Evolutionary conservation across 2,329 filamentous ascomycete genomes (phyloP).

Genomic region (Fusarium oxysporum): DNA sequence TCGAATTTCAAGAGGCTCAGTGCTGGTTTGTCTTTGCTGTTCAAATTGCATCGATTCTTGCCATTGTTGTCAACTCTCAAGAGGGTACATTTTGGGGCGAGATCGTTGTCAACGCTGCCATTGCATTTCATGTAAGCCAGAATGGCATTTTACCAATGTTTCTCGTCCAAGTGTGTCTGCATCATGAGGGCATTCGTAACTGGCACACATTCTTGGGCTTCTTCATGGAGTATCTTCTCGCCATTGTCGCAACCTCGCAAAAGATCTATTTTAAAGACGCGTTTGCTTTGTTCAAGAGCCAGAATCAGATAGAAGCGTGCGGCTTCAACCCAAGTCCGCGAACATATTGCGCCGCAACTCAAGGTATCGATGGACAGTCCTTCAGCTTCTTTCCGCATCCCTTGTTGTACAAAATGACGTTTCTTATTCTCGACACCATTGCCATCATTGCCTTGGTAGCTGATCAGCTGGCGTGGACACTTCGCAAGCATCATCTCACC

Average conservation of each 20-base stretch:
- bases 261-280: conserved; percentile 51
- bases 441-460: conserved; percentile 50
- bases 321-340: conserved; percentile 54
- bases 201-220: conserved; percentile 57
- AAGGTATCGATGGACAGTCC: conserved; percentile 49
- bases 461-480: conserved; percentile 53
- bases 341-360: conserved; percentile 53
- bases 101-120: conserved; percentile 53
- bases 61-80: conserved; percentile 55
- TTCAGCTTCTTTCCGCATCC: conserved; percentile 54
- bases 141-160: conserved; percentile 55
- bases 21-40: conserved; percentile 56
- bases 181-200: conserved; percentile 55
- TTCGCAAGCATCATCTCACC: conserved; percentile 51
- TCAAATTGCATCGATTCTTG: conserved; percentile 55
- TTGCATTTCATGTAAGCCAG: conserved; percentile 53
- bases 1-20: conserved; percentile 56
- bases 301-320: conserved; percentile 49
- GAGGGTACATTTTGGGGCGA: conserved; percentile 56
- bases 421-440: conserved; percentile 52
- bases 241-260: conserved; percentile 53
- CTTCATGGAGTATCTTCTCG: conserved; percentile 53
- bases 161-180: conserved; percentile 52
- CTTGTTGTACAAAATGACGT: conserved; percentile 53
- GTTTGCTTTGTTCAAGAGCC: conserved; percentile 50